Percentiles rank a stretch among this genome's conserved stretches.
phyloP scores from a whole-genome alignment of 2,329 filamentous ascomycete genomes.

The Botrytis byssoidea region DNA sequence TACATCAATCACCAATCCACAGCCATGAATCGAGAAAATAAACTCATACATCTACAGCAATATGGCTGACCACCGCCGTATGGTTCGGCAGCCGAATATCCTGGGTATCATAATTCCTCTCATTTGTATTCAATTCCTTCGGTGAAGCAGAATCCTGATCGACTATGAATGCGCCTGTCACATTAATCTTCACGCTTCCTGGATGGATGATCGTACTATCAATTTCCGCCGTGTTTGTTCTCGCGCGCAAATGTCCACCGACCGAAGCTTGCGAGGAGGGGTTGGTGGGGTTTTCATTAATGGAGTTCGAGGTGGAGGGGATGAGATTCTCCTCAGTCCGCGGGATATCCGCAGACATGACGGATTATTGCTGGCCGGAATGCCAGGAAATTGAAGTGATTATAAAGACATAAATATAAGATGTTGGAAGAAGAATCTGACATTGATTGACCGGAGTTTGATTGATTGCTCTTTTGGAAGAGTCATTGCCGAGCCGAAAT shows the following conservation, averaged over 20 bases:
- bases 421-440: conserved; percentile 8
- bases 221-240: conserved; percentile 41
- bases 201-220: conserved; percentile 53
- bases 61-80: conserved; percentile 91
- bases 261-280: conserved; percentile 24
- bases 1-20: neutral
- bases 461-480: conserved; percentile 1
- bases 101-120: conserved; percentile 67
- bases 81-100: conserved; percentile 97
- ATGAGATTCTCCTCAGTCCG: conserved; percentile 21
- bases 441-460: neutral
- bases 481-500: conserved; percentile 2
- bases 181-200: conserved; percentile 86
- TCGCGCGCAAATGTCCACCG: conserved; percentile 27
- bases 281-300: conserved; percentile 22
- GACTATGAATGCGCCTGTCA: conserved; percentile 93
- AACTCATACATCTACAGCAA: conserved; percentile 83
- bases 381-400: conserved; percentile 24
- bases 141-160: conserved; percentile 68
- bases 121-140: conserved; percentile 42
- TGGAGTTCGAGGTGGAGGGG: conserved; percentile 14
- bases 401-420: conserved; percentile 22
- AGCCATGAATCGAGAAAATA: conserved; percentile 17
- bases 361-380: conserved; percentile 25
- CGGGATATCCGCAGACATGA: conserved; percentile 31